These are phyloP conservation scores for Penicillium pancosmium DNA, from an alignment of 495 filamentous ascomycete genomes.

Conservation along the genomic window DNA sequence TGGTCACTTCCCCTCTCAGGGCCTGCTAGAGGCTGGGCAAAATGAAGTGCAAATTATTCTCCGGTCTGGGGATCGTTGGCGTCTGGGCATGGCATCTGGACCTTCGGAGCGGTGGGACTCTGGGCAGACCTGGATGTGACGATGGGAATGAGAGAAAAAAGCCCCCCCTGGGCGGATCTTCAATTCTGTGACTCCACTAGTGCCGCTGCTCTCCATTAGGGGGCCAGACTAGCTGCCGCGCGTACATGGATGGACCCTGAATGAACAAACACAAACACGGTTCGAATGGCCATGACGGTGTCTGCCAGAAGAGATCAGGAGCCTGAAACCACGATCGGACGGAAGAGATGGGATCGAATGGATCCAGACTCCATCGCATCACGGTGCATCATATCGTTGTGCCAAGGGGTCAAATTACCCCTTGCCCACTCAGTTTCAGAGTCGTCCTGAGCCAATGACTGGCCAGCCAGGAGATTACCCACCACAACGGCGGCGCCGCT, in stretches of 20 bases:
- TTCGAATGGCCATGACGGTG: not conserved
- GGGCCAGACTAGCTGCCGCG: slow-evolving; percentile 20
- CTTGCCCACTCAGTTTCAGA: slow-evolving; percentile 21
- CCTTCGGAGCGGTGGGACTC: not conserved
- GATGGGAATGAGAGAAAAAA: not conserved
- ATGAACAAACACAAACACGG: slow-evolving; percentile 1
- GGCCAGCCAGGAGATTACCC: slow-evolving; percentile 8
- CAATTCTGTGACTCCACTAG: slow-evolving; percentile 19
- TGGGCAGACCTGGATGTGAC: not conserved
- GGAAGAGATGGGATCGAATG: slow-evolving; percentile 5
- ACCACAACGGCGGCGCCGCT: slow-evolving; percentile 19
- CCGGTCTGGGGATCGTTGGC: slow-evolving; percentile 12
- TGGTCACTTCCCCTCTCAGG: slow-evolving; percentile 8
- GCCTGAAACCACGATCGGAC: slow-evolving; percentile 2
- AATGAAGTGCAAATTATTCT: slow-evolving; percentile 21
- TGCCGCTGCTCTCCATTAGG: slow-evolving; percentile 10
- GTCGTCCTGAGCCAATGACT: slow-evolving; percentile 19
- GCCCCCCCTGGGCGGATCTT: slow-evolving; percentile 19
- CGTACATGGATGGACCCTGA: slow-evolving; percentile 11
- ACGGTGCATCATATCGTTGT: not conserved
- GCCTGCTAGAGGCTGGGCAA: slow-evolving; percentile 19
- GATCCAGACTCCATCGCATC: not conserved
- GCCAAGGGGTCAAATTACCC: not conserved
- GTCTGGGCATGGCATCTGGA: slow-evolving; percentile 2
- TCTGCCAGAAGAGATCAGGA: not conserved